These are phyloP conservation scores for Pilaira anomala DNA, from an alignment of 192 early-diverging fungal genomes.

Conservation along the genomic window DNA sequence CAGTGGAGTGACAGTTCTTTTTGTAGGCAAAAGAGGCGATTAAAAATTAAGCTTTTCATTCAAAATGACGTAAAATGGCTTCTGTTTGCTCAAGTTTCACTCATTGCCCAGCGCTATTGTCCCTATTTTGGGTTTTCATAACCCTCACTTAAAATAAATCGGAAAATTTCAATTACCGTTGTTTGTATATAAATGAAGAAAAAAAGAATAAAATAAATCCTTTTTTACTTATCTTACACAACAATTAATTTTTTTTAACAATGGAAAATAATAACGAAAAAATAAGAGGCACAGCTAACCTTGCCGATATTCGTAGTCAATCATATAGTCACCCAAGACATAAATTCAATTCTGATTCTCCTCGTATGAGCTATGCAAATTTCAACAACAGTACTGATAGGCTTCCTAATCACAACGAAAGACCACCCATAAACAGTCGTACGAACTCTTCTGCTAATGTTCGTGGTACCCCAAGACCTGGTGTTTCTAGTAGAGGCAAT, in stretches of 20 bases:
- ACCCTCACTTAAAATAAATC: too few relatives aligned
- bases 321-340: neutral
- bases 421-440: neutral
- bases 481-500: constrained; percentile 1
- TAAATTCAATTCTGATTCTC: neutral
- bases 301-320: constrained; percentile 1
- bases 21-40: too few relatives aligned
- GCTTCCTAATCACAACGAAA: too few relatives aligned
- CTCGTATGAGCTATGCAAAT: neutral
- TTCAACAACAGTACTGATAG: too few relatives aligned
- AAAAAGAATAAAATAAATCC: neutral
- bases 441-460: neutral
- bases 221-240: neutral
- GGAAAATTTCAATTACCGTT: too few relatives aligned
- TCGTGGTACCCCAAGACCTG: constrained; percentile 6
- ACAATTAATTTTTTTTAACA: neutral
- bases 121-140: too few relatives aligned
- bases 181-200: too few relatives aligned
- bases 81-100: too few relatives aligned
- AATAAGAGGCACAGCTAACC: constrained; percentile 9
- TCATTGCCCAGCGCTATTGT: too few relatives aligned
- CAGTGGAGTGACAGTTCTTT: too few relatives aligned
- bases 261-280: neutral
- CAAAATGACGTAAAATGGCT: too few relatives aligned
- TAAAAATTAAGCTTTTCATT: too few relatives aligned